phyloP scores from a whole-genome alignment of 2,329 filamentous ascomycete genomes.

The Emergomyces orientalis region DNA sequence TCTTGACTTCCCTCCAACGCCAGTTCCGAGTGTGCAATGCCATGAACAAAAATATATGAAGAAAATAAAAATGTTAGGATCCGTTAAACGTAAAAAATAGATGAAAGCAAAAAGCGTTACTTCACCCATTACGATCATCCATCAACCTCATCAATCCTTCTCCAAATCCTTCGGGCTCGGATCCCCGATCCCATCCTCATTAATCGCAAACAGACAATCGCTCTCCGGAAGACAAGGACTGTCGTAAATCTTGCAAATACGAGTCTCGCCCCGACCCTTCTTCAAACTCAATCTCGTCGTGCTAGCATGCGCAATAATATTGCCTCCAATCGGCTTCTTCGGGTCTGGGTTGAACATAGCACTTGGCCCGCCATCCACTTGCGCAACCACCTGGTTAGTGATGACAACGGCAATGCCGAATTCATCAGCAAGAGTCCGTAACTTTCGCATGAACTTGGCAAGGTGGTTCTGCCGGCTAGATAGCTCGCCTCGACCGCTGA shows the following conservation, averaged over 20 bases:
- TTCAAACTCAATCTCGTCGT: slow-evolving; percentile 91
- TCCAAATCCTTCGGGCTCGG: slow-evolving; percentile 92
- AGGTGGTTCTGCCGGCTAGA: slow-evolving; percentile 68
- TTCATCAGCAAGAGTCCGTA: slow-evolving; percentile 50
- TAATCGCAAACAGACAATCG: slow-evolving; percentile 93
- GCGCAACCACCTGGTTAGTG: slow-evolving; percentile 96
- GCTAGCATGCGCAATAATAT: slow-evolving; percentile 96
- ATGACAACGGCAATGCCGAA: slow-evolving; percentile 98
- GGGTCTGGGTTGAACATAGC: slow-evolving; percentile 99
- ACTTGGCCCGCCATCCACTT: slow-evolving; percentile 91
- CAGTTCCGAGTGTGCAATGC: neutral
- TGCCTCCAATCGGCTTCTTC: slow-evolving; percentile 97
- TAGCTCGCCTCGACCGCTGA: slow-evolving; percentile 89
- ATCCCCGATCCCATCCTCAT: slow-evolving; percentile 92
- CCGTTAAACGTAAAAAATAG: neutral
- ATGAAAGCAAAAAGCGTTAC: neutral
- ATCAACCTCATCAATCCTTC: slow-evolving; percentile 47
- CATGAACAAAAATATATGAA: neutral
- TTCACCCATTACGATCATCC: neutral
- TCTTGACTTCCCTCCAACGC: neutral
- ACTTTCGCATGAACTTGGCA: slow-evolving; percentile 41
- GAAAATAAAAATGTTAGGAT: neutral
- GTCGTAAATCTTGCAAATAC: slow-evolving; percentile 98
- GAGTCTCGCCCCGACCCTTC: slow-evolving; percentile 88
- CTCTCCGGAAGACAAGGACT: slow-evolving; percentile 94